Evolutionary conservation across 495 filamentous ascomycete genomes (phyloP).

Genomic region (Xylaria intraflava): DNA sequence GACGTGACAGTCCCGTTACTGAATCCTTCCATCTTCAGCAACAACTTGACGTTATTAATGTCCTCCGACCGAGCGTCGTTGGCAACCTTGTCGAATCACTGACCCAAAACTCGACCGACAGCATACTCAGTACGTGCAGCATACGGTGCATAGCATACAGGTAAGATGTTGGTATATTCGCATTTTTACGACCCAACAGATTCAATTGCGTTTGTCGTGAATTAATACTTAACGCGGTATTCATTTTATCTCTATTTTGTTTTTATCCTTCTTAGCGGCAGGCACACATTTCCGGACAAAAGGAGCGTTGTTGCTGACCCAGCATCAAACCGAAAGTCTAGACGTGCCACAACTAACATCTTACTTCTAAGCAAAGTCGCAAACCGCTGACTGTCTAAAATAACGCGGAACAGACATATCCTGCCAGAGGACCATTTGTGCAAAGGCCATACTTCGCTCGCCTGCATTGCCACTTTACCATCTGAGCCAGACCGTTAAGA

Average conservation of each 20-base stretch:
- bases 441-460: background rate
- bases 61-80: no score
- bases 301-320: background rate
- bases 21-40: background rate
- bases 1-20: background rate
- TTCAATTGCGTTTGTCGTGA: no score
- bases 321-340: background rate
- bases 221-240: no score
- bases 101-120: background rate
- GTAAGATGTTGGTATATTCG: background rate
- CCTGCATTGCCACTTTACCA: background rate
- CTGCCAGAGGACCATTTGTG: background rate
- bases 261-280: background rate
- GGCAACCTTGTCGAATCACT: background rate
- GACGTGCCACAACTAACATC: background rate
- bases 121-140: background rate
- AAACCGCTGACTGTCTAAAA: background rate
- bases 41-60: no score
- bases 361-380: background rate
- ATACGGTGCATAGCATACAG: background rate
- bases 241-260: background rate
- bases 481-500: no score
- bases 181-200: no score
- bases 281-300: background rate
- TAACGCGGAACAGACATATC: background rate